Evolutionary conservation across 441 rosid species (phyloP).

Genomic region (Adansonia gregorii): DNA sequence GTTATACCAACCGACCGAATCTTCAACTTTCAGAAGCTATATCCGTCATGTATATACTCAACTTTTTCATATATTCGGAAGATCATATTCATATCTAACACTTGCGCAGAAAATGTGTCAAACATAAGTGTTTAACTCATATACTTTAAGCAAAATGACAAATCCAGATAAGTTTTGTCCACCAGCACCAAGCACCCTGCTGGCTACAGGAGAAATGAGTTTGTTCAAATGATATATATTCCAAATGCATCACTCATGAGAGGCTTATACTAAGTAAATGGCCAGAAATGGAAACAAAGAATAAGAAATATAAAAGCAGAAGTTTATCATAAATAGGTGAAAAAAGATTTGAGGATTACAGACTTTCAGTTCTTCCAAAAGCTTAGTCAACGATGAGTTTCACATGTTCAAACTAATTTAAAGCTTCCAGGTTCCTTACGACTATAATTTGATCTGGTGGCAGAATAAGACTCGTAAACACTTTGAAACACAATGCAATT

Average conservation of each 20-base stretch:
- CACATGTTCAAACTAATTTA: neutral
- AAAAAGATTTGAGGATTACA: neutral
- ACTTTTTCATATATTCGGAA: too few relatives aligned
- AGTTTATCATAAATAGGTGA: neutral
- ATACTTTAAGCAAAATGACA: too few relatives aligned
- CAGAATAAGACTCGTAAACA: too few relatives aligned
- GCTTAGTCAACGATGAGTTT: neutral
- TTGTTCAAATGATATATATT: neutral
- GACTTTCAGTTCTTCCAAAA: neutral
- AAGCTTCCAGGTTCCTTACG: neutral
- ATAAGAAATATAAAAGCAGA: neutral
- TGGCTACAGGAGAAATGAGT: neutral
- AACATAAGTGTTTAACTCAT: too few relatives aligned
- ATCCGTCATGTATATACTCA: too few relatives aligned
- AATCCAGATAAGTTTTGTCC: neutral
- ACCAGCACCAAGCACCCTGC: neutral
- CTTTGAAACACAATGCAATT: neutral
- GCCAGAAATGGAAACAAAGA: neutral
- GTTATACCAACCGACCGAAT: neutral
- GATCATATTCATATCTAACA: too few relatives aligned
- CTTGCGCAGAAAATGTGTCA: too few relatives aligned
- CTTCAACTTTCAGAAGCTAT: too few relatives aligned
- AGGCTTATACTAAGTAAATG: neutral
- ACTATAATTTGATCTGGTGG: slow-evolving; percentile 7
- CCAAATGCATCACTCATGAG: neutral